Conservation (phyloP, 2,329 filamentous ascomycete species). For the Cordyceps cateniannulata region DNA sequence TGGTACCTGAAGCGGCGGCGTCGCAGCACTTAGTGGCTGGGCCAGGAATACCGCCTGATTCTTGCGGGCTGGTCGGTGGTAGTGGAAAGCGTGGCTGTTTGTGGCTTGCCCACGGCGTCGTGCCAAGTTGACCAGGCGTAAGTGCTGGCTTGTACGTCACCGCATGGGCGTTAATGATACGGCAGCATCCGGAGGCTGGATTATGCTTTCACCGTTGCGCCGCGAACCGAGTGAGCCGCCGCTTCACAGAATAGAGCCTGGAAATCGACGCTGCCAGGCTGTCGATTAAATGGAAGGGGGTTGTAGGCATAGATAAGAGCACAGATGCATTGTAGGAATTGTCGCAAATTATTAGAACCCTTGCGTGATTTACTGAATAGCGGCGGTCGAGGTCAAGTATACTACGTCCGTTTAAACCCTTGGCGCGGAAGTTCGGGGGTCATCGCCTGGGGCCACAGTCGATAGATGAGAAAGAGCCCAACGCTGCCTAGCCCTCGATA, state of each 20-base stretch:
- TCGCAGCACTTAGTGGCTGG: no score
- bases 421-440: neutral
- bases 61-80: neutral
- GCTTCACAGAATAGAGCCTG: neutral
- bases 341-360: neutral
- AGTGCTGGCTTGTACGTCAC: slow-evolving; percentile 17
- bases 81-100: neutral
- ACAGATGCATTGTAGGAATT: neutral
- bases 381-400: neutral
- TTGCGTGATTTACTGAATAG: neutral
- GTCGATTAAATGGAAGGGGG: neutral
- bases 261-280: neutral
- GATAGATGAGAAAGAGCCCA: neutral
- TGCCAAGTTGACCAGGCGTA: neutral
- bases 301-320: neutral
- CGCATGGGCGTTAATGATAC: slow-evolving; percentile 28
- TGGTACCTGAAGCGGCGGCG: no score
- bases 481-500: neutral
- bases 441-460: neutral
- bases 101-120: slow-evolving; percentile 1
- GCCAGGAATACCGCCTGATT: neutral
- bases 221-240: slow-evolving; percentile 32
- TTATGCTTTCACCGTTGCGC: slow-evolving; percentile 19
- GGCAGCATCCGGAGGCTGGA: slow-evolving; percentile 24
- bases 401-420: neutral